Percentiles rank a stretch among this genome's conserved stretches.
Evolutionary conservation across 805 yeast genomes (phyloP).

Genomic region (Priceomyces haplophilus): DNA sequence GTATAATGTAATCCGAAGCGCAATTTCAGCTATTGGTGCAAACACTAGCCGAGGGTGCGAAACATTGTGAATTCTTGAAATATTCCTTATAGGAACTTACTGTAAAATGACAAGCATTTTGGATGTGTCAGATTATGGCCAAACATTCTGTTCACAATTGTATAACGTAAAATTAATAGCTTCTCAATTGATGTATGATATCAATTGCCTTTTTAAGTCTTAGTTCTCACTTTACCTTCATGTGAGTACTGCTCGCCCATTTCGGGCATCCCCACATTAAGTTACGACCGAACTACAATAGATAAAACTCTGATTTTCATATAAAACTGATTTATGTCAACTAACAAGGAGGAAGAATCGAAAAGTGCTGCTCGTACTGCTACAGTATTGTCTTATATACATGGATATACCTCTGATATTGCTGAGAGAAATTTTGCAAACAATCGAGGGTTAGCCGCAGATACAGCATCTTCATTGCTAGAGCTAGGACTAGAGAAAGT

Average conservation of each 20-base stretch:
- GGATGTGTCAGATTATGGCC: too few relatives aligned
- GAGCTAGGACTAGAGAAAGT: slow-evolving; percentile 31
- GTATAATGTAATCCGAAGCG: background rate
- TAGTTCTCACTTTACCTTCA: background rate
- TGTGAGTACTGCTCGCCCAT: background rate
- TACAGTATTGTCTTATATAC: slow-evolving; percentile 16
- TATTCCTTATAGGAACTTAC: too few relatives aligned
- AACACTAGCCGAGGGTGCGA: too few relatives aligned
- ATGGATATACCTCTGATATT: slow-evolving; percentile 22
- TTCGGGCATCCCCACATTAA: slow-evolving; percentile 2
- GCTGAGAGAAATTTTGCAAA: slow-evolving; percentile 25
- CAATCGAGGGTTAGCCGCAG: slow-evolving; percentile 34
- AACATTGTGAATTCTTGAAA: too few relatives aligned
- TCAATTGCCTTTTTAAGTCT: background rate
- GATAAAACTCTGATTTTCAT: background rate
- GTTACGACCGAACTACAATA: background rate
- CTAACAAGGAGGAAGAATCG: slow-evolving; percentile 1
- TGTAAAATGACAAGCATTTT: too few relatives aligned
- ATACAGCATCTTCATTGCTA: slow-evolving; percentile 34
- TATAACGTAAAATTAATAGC: too few relatives aligned
- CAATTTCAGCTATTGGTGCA: background rate
- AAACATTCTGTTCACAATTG: too few relatives aligned
- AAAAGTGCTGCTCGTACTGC: slow-evolving; percentile 11
- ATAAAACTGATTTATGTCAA: background rate
- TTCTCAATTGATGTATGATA: too few relatives aligned